Evolutionary conservation across 495 filamentous ascomycete species (phyloP), one percentile per base, ranked within the genome.

Genomic region (Daldinia caldariorum): DNA sequence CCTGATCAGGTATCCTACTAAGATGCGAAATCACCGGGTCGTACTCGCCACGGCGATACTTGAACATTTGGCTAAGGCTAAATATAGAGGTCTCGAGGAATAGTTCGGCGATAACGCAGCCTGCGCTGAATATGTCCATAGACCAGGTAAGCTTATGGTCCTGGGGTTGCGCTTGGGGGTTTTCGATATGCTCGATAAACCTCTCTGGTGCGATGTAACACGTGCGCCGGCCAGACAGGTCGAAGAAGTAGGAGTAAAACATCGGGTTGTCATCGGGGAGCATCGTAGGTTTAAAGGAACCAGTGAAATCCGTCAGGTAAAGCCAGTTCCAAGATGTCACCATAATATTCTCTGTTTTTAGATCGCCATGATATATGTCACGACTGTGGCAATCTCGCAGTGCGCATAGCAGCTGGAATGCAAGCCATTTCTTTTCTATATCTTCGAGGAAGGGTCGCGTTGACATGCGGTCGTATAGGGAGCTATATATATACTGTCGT

Each of bases 241-340:
- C 96, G 76, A 98, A 99, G 79, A 92, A 99, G 75, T 97, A 98
- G 0, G 93, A 96, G 69, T 97, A 98, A 66, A 98, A 93, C 29
- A 94, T 94, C 6, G 96, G 96, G 71, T 99, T 98, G 74, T 98
- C 94, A 73, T 97, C 94, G 16, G 96, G 96, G 35, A 99, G 84
- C 78, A 92, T 95, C 13, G 94, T 93, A 38, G 93, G 94, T 73
- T 99, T 99, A 83, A 97, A 98, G 1, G 92, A 91, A 4, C 92
- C 91, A 20, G 95, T 97, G 78, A 97, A 99, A 77, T 99, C 96
- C 3, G 94, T 88, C 10, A 99, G 87, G 77, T 97, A 98, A 13
- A 99, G 89, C 96, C 96, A 99, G 80, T 98, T 97, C 96, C 96
- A 99, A 29, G 96, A 97, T 0, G 96, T 99, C 45, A 98, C 94